Evolutionary conservation across 306 rosid genomes (phyloP), one percentile per base, ranked within the genome.

Genomic region (Glycine soja): DNA sequence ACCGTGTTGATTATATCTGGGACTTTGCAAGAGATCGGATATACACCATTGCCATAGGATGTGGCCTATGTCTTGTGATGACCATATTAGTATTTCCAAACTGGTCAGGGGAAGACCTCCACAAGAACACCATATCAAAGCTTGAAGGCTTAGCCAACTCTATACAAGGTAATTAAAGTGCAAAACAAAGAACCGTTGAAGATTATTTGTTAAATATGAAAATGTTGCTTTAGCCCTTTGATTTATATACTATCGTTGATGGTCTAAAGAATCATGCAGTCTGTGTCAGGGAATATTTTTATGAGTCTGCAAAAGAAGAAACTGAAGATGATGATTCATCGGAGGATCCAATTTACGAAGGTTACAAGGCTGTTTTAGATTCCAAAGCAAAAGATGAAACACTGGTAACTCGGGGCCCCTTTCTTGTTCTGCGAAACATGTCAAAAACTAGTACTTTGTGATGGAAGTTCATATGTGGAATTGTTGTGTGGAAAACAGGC

Each of bases 51-150:
- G 95, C 88, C 80, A 88, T 95, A 50, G 99, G 99, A 9, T 88
- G 92, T 78, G 95, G 80, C 11, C 72, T 93, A 12, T 95, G 99
- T 75, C 93, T 95, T 14, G 12, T 93, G 6, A 91, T 93, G 93
- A 91, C 88, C 79, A 78, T 93, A 13, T 45, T 95, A 46, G 73
- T 93, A 47, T 93, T 91, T 85, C 99, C 99, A 69, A 93, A 91
- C 53, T 95, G 97, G 97, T 93, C 99, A 7, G 99, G 99, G 5
- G 94, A 95, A 86, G 91, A 91, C 63, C 97, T 95, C n/a, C 97
- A 93, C 56, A 85, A 85, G 58, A 83, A 86, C 73, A 91, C 92
- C 19, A 92, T 86, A 2, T 84, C 82, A 72, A 95, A 90, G 88
- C 89, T 93, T 7, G 97, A 95, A 90, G 90, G 94, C 74, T 87